Base-by-base conservation (phyloP, 345 rosid species). In the Euphorbia pulcherrima region DNA sequence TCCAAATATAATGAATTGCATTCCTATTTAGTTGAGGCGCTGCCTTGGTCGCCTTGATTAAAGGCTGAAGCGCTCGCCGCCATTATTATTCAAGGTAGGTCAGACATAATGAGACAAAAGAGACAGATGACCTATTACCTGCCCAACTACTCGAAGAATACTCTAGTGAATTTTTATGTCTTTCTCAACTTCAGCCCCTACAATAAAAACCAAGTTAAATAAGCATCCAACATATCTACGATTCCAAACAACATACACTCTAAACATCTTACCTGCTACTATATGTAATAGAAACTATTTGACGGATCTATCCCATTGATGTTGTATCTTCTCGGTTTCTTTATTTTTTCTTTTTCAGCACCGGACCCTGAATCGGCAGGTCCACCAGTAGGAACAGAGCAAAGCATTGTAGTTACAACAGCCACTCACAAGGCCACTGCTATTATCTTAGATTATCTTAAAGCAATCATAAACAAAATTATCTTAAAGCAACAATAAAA, bases 121-220 rank as follows among this genome's bases (percentile, higher is more conserved):
- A n/a, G 58, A 27, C 46, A 67, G 65, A 75, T 57, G 30, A 35
- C 18, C 56, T 28, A 55, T 71, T 81, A 94, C 97, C 97, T 89
- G 88, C 66, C 96, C 99, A 64, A 82, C 92, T 23, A 96, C 92
- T 62, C 82, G 87, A 66, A 91, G 83, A 80, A 89, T 77, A 78
- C 83, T 83, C 82, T 88, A 89, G 64, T 79, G 90, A 48, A 88
- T 62, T 65, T 87, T 84, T 70, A 87, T 75, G 74, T 89, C 99
- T 68, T 94, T 94, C 75, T 91, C 89, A 68, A 93, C 78, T 71
- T 89, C 96, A 65, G 90, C 79, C 51, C 85, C 94, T 93, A 82
- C 60, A 60, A 56, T 58, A 52, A 71, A 55, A 72, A 51, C 67
- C 70, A 62, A 61, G 35, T 52, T 57, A 71, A 67, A 9, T 41